Evolutionary conservation across 139 green algal genomes (phyloP).

Genomic region (Micractinium sp.): DNA sequence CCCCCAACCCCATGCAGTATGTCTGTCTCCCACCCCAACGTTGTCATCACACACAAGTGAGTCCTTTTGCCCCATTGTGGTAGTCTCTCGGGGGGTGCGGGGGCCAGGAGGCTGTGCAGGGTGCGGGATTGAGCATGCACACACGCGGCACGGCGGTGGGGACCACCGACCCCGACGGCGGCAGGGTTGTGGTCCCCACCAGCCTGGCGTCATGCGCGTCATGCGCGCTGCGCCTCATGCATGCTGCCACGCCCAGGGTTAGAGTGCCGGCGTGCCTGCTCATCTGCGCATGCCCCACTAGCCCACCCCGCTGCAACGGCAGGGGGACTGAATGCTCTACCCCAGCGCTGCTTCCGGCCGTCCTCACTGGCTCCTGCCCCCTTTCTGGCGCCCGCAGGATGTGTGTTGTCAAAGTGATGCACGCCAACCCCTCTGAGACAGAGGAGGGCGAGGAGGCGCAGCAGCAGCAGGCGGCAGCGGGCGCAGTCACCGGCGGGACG

Average conservation of each 20-base stretch:
- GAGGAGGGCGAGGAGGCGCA: constrained; percentile 4
- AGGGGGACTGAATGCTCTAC: too few species aligned
- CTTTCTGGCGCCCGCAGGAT: neutral
- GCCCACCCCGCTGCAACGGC: neutral
- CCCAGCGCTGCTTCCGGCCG: too few species aligned
- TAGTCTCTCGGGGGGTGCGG: too few species aligned
- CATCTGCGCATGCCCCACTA: neutral
- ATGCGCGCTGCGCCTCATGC: neutral
- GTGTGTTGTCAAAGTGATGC: neutral
- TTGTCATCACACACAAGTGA: constrained; percentile 29
- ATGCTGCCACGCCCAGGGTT: neutral
- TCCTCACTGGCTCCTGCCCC: neutral
- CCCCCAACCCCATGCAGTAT: neutral
- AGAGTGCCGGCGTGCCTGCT: neutral
- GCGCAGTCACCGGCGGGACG: neutral
- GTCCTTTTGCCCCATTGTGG: too few species aligned
- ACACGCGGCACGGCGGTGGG: too few species aligned
- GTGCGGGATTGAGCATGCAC: too few species aligned
- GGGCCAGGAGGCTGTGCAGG: too few species aligned
- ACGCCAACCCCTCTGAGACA: neutral
- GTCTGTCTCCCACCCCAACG: constrained; percentile 31
- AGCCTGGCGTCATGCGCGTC: too few species aligned
- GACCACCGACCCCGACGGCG: too few species aligned
- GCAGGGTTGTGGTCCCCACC: too few species aligned
- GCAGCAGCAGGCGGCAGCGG: constrained; percentile 21